phyloP scores from a whole-genome alignment of 1,284 basidiomycete species.

The Kwoniella shivajii region DNA sequence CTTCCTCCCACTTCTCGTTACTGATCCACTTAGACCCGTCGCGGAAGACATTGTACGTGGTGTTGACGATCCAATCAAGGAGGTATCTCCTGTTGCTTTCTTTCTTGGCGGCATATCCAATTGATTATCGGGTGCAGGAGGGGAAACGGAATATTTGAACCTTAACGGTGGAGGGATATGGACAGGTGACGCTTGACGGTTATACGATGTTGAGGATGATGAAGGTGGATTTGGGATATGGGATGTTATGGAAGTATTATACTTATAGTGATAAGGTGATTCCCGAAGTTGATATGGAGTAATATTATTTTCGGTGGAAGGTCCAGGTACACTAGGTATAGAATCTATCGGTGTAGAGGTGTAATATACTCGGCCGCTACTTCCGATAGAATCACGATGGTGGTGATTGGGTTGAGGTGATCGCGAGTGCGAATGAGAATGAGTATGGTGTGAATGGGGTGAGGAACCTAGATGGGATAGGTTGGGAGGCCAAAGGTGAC shows the following conservation, averaged over 20 bases:
- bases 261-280: not conserved
- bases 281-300: not conserved
- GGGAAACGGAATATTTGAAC: conserved; percentile 48
- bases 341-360: not conserved
- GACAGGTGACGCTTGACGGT: conserved; percentile 31
- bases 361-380: conserved; percentile 9
- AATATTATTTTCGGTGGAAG: conserved; percentile 10
- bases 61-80: conserved; percentile 9
- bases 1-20: conserved; percentile 8
- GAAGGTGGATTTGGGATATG: conserved; percentile 6
- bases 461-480: conserved; percentile 9
- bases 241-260: not conserved
- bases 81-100: conserved; percentile 24
- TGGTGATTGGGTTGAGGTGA: conserved; percentile 12
- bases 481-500: conserved; percentile 25
- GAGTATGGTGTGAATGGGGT: conserved; percentile 7
- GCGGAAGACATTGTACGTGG: conserved; percentile 27
- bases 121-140: conserved; percentile 13
- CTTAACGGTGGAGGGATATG: conserved; percentile 45
- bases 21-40: conserved; percentile 8
- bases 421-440: conserved; percentile 6
- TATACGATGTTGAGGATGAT: not conserved
- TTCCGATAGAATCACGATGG: conserved; percentile 4
- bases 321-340: conserved; percentile 12
- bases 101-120: conserved; percentile 41